Conservation (phyloP, 2,329 filamentous ascomycete genomes). For the Amauroascus niger region DNA sequence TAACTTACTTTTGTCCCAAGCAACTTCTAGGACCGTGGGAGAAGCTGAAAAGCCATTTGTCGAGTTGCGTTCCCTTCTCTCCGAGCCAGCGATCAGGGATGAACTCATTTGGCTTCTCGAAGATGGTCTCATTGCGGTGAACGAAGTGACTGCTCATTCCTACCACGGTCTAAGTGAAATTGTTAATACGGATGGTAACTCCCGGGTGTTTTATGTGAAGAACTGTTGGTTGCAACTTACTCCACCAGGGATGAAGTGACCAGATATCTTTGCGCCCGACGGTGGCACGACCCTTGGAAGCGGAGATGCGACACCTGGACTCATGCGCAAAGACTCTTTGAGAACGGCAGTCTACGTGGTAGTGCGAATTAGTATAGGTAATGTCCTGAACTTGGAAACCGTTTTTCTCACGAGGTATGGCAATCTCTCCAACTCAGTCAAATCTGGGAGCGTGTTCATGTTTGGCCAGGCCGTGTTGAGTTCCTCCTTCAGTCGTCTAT, state of each 20-base stretch:
- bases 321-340: constrained; percentile 34
- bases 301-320: constrained; percentile 26
- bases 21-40: constrained; percentile 1
- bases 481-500: constrained; percentile 33
- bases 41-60: constrained; percentile 8
- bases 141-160: constrained; percentile 22
- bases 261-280: constrained; percentile 19
- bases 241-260: constrained; percentile 19
- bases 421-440: constrained; percentile 32
- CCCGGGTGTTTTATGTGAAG: too few species aligned
- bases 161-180: constrained; percentile 20
- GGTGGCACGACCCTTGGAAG: constrained; percentile 24
- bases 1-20: constrained; percentile 1
- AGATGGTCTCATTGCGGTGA: constrained; percentile 19
- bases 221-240: constrained; percentile 18
- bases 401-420: constrained; percentile 21
- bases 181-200: too few species aligned
- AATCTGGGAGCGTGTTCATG: constrained; percentile 23
- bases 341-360: constrained; percentile 27
- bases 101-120: constrained; percentile 5
- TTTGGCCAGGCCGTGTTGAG: constrained; percentile 31
- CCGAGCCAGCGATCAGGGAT: constrained; percentile 9
- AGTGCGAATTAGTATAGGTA: background rate
- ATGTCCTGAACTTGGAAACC: background rate
- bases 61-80: background rate